Base-by-base conservation (phyloP, 2,329 filamentous ascomycete genomes). In the Aspergillus amoenus region DNA sequence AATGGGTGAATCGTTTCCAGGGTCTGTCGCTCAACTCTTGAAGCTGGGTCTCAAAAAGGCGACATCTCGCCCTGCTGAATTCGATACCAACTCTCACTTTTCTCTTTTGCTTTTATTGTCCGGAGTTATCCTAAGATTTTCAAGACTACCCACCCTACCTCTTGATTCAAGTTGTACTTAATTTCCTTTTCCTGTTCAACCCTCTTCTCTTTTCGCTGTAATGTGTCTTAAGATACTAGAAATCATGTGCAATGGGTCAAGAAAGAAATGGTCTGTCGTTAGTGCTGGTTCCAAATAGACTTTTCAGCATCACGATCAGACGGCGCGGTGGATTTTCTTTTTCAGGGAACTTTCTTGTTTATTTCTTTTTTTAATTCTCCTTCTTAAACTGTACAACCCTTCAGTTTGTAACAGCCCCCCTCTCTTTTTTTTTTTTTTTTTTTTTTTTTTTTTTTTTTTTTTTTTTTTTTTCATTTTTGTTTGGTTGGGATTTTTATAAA, bases 11-110 rank as follows among this genome's bases (percentile, higher is more conserved):
- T 52, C 75, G 81, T 5, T 90, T 91, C 70, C 88, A 91, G 70
- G 84, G 88, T 9, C 76, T 92, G 17, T 92, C 89, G 2, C 81
- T 92, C 61, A 89, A 89, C 68, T 83, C 84, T 62, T 79, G 62
- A 72, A 43, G 15, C 15, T 47, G 17, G 18, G 45, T 21, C 17
- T 30, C 21, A 40, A 17, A 30, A 41, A 22, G 27, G 11, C 15
- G 41, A 4, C 41, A 52, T 43, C 30, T 37, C 13, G 41, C 40
- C 34, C 39, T 39, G 21, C 40, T 34, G 42, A 30, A 37, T 47
- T 42, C 24, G 24, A 11, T 42, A 24, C 30, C 37, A 22, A 18
- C 21, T 46, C 2, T 15, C 12, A n/a, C 32, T 21, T 30, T 27
- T 50, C 21, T 50, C 42, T 56, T 40, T 24, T 40, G 24, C 37